A percentile compares a stretch with the other conserved stretches of the same genome.
Conservation (phyloP, 1,284 basidiomycete genomes). For the Termitomyces sp. region DNA sequence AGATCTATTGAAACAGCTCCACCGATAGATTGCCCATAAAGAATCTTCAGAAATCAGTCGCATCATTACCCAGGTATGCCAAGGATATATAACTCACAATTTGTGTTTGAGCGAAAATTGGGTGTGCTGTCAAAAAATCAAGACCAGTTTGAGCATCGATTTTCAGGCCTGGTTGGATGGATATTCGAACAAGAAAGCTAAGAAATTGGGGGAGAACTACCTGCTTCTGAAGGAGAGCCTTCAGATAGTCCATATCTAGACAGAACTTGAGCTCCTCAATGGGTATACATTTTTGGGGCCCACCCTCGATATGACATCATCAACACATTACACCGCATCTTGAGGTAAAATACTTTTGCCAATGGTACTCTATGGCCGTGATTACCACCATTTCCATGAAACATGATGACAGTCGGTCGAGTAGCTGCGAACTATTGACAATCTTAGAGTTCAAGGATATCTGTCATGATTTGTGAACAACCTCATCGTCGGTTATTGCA, state of each 20-base stretch:
- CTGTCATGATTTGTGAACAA: constrained; percentile 19
- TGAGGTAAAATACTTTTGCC: constrained; percentile 79
- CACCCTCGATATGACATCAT: constrained; percentile 87
- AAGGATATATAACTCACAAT: constrained; percentile 41
- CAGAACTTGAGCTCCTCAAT: neutral
- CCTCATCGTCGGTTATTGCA: constrained; percentile 43
- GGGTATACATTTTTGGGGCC: constrained; percentile 16
- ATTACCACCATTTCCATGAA: constrained; percentile 87
- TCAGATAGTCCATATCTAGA: constrained; percentile 78
- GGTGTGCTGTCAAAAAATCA: constrained; percentile 72
- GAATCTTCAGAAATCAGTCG: constrained; percentile 37
- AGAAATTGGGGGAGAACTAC: constrained; percentile 27
- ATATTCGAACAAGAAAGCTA: neutral
- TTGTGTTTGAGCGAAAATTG: constrained; percentile 60
- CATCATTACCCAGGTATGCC: constrained; percentile 11
- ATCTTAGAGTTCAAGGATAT: constrained; percentile 1
- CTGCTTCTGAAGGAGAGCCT: constrained; percentile 80
- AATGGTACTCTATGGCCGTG: constrained; percentile 86
- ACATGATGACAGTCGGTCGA: constrained; percentile 83
- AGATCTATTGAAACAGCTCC: constrained; percentile 94
- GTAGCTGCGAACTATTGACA: constrained; percentile 54
- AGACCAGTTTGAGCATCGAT: constrained; percentile 81
- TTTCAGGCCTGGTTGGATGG: constrained; percentile 50
- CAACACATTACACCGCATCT: constrained; percentile 84
- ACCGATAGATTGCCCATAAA: constrained; percentile 95